Conservation (phyloP, 352 stramenopile genomes). For the Phytophthora cajani region DNA sequence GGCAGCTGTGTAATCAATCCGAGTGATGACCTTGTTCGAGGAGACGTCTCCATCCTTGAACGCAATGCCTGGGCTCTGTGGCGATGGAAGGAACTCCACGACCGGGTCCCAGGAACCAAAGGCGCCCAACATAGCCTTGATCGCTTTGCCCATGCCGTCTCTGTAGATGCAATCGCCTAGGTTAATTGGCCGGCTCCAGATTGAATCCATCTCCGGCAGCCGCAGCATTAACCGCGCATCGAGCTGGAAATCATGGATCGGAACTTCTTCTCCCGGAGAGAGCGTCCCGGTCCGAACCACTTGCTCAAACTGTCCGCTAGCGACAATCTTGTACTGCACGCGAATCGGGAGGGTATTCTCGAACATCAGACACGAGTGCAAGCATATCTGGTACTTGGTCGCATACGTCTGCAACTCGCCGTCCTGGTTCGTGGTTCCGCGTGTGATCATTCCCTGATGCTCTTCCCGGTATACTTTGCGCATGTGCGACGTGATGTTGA, state of each 20-base stretch:
- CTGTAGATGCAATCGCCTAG: slow-evolving; percentile 86
- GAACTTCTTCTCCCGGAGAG: slow-evolving; percentile 83
- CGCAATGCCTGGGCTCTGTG: slow-evolving; percentile 51
- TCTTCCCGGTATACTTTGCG: slow-evolving; percentile 91
- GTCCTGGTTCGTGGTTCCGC: slow-evolving; percentile 56
- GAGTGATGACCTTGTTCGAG: slow-evolving; percentile 70
- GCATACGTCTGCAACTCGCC: slow-evolving; percentile 78
- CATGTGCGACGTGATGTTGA: slow-evolving; percentile 83
- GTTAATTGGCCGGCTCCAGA: slow-evolving; percentile 75
- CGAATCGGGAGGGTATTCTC: slow-evolving; percentile 89
- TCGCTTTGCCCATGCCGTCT: slow-evolving; percentile 71
- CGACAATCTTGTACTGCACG: slow-evolving; percentile 83
- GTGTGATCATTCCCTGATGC: slow-evolving; percentile 75
- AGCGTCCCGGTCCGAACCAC: slow-evolving; percentile 74
- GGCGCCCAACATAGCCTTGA: slow-evolving; percentile 71
- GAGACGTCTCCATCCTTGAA: slow-evolving; percentile 78
- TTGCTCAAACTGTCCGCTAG: slow-evolving; percentile 23
- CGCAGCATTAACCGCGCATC: slow-evolving; percentile 74
- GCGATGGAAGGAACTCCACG: slow-evolving; percentile 76
- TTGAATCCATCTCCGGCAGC: slow-evolving; percentile 87
- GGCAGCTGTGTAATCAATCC: slow-evolving; percentile 83
- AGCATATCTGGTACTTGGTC: slow-evolving; percentile 88
- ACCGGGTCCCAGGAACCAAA: slow-evolving; percentile 59
- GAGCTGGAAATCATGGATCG: slow-evolving; percentile 85
- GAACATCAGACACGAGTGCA: slow-evolving; percentile 86